Base-by-base conservation (phyloP, 495 filamentous ascomycete genomes). In the Trichoderma reesei region DNA sequence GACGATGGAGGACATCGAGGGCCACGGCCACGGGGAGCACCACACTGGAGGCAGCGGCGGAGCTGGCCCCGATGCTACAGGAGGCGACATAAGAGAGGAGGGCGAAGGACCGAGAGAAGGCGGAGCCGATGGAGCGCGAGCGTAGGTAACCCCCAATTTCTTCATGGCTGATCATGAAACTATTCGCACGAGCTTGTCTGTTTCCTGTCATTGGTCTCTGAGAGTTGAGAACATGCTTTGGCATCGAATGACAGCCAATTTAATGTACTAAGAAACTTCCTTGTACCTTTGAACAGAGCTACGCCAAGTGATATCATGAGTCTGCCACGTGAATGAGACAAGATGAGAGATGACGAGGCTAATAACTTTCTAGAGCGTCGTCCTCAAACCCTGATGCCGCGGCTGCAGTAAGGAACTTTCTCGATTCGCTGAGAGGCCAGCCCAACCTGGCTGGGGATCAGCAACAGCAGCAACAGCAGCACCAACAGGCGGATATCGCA, bases 41-140 rank as follows among this genome's bases (percentile, higher is more conserved):
- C 85, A 84, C 65, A 77, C 78, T 41, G 81, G 84, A 54, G 85
- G 83, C 66, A 83, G 82, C 67, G 90, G 90, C 41, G 92, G 92
- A 61, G 92, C 92, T 65, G 92, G 91, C 39, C 78, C 88, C 14
- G 92, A 83, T 74, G 90, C 91, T 56, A 94, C 92, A 1, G 93
- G 92, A 11, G 92, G 91, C 41, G 91, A 97, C 75, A 79, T 96
- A 63, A 82, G 93, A 71, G 87, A 94, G 70, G 94, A 98, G 71
- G 95, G 95, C 64, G 86, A 90, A 74, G 86, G 85, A 65, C 84
- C 91, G 36, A 80, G 94, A 74, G 91, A 96, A 70, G 94, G 92
- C 62, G 95, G 95, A 71, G 92, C 90, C 64, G 93, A 97, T 76
- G 94, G 95, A 67, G 95, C 90, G 77, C 84, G 92, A 96, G 92